These are phyloP conservation scores for Collybia mongolica DNA, from an alignment of 768 basidiomycete species.

Conservation along the genomic window DNA sequence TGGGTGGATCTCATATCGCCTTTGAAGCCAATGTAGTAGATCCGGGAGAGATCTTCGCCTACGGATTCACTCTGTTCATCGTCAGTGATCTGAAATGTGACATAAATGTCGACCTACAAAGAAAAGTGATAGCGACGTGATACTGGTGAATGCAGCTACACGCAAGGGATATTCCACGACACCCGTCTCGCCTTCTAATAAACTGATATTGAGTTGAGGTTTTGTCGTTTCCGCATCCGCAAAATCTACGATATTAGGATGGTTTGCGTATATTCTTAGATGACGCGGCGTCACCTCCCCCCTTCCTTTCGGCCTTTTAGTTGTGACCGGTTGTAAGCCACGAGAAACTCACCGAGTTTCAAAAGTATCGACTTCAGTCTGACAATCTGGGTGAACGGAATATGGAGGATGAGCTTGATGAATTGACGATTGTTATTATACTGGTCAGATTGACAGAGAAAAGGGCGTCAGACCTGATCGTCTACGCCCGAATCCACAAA, in stretches of 20 bases:
- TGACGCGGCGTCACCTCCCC: conserved; percentile 77
- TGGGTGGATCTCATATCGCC: conserved; percentile 59
- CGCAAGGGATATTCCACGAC: conserved; percentile 78
- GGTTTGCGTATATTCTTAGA: conserved; percentile 74
- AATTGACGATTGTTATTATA: conserved; percentile 5
- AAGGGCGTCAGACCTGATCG: conserved; percentile 60
- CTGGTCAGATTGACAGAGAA: conserved; percentile 3
- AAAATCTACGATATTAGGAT: conserved; percentile 76
- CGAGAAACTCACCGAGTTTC: conserved; percentile 59
- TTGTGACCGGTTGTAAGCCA: neutral
- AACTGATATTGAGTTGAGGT: conserved; percentile 69
- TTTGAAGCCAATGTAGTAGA: conserved; percentile 85
- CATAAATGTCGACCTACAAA: conserved; percentile 54
- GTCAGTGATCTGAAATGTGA: conserved; percentile 1
- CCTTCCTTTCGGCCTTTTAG: conserved; percentile 40
- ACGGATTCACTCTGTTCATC: conserved; percentile 56
- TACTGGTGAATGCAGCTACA: conserved; percentile 72
- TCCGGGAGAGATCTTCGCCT: conserved; percentile 60
- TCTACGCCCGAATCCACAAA: conserved; percentile 82
- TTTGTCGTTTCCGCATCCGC: conserved; percentile 64
- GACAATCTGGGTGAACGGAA: conserved; percentile 80
- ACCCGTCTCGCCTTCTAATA: conserved; percentile 67
- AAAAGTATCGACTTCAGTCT: conserved; percentile 71
- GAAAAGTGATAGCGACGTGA: conserved; percentile 72
- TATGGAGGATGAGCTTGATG: conserved; percentile 70